A percentile compares a stretch with the other conserved stretches of the same genome.
Conservation (phyloP, 2,329 filamentous ascomycete genomes). For the Helotiales sp. region DNA sequence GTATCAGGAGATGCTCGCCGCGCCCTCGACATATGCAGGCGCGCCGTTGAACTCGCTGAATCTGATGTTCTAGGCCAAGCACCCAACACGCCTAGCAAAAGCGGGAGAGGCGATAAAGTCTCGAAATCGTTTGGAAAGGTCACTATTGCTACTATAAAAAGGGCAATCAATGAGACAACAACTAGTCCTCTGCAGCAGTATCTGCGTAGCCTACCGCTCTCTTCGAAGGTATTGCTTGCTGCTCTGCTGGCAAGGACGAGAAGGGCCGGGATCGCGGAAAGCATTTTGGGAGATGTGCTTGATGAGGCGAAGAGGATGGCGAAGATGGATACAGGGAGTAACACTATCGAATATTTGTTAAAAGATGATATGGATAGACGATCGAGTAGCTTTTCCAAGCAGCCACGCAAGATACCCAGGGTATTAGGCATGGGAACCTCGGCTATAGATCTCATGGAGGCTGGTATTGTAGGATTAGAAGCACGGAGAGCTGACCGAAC, state of each 20-base stretch:
- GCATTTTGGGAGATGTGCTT: constrained; percentile 82
- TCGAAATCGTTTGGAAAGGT: constrained; percentile 55
- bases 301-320: constrained; percentile 79
- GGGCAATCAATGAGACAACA: constrained; percentile 92
- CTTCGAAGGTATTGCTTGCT: constrained; percentile 81
- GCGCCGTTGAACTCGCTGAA: constrained; percentile 94
- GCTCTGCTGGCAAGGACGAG: constrained; percentile 78
- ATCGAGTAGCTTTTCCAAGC: constrained; percentile 2
- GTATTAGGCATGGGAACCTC: constrained; percentile 67
- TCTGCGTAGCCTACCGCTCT: constrained; percentile 76
- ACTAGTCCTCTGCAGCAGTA: constrained; percentile 90
- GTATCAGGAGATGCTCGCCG: constrained; percentile 92
- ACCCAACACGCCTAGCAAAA: constrained; percentile 64
- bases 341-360: constrained; percentile 60
- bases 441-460: constrained; percentile 80
- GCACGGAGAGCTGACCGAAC: constrained; percentile 78
- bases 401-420: constrained; percentile 39
- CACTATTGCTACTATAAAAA: constrained; percentile 89
- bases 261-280: constrained; percentile 82
- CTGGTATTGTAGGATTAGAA: constrained; percentile 85
- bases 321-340: constrained; percentile 56
- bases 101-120: constrained; percentile 26
- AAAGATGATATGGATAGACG: constrained; percentile 10
- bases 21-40: constrained; percentile 90
- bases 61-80: constrained; percentile 51